Conservation (phyloP, 2,329 filamentous ascomycete genomes). For the Venturia nashicola region DNA sequence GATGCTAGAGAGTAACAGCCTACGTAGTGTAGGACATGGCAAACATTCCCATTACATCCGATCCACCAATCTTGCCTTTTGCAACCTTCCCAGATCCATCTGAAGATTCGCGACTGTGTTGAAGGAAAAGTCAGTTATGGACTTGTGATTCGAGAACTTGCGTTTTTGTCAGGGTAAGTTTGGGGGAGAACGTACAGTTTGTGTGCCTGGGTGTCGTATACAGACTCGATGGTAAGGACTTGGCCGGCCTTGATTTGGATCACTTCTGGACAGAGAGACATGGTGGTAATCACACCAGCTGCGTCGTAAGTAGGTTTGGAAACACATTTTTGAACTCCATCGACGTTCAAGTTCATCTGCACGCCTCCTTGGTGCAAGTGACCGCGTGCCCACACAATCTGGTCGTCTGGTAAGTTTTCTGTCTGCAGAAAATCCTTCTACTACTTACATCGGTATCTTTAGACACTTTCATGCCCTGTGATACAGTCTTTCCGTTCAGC, state of each 20-base stretch:
- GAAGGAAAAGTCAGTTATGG: not conserved
- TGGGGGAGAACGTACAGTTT: slow-evolving; percentile 5
- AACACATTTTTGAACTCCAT: slow-evolving; percentile 1
- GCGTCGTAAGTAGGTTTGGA: slow-evolving; percentile 5
- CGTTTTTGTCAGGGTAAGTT: too few relatives aligned
- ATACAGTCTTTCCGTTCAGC: slow-evolving; percentile 1
- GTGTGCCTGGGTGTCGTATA: slow-evolving; percentile 8
- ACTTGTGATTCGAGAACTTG: too few relatives aligned
- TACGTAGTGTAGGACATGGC: slow-evolving; percentile 8
- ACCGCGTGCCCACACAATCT: slow-evolving; percentile 7
- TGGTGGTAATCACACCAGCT: slow-evolving; percentile 6
- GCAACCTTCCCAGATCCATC: slow-evolving; percentile 3
- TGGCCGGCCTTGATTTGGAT: slow-evolving; percentile 8
- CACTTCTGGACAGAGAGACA: slow-evolving; percentile 5
- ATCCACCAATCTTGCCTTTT: not conserved
- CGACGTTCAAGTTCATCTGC: slow-evolving; percentile 4
- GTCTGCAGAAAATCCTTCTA: not conserved
- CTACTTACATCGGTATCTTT: not conserved
- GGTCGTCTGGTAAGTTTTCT: not conserved
- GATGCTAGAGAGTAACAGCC: not conserved
- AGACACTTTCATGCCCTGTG: not conserved
- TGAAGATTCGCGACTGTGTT: not conserved
- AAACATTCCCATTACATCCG: slow-evolving; percentile 9
- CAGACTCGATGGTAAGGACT: not conserved
- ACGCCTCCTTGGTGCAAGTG: slow-evolving; percentile 9